Base-by-base conservation (phyloP, 2,329 filamentous ascomycete species). In the Lasiodiplodia sp. region DNA sequence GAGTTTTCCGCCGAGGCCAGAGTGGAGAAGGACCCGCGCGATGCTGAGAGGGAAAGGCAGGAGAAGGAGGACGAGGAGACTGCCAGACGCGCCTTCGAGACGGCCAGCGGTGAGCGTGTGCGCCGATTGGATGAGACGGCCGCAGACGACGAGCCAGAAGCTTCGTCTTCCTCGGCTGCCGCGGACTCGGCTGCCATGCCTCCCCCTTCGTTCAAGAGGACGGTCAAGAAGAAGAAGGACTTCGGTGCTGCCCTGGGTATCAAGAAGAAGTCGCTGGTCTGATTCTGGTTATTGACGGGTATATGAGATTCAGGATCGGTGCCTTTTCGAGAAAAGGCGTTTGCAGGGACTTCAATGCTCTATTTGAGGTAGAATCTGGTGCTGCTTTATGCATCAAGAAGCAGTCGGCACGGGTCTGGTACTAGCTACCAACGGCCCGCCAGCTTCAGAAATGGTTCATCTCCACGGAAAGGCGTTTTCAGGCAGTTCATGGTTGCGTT, bases 171-270 rank as follows among this genome's bases (percentile, higher is more conserved):
- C 5, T 74, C 76, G 53, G 76, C 77, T n/a, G 71, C 71, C 12
- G 76, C 78, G 28, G 70, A 77, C 12, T 66, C 70, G 34, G 69
- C 70, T 3, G 75, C 75, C 4, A 69, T 67, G 28, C 82, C 88
- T 2, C 85, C 87, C 5, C 89, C 91, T 3, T 88, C 88, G 0
- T 96, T 95, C 75, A 91, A 92, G 78, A 86, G 92, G 70, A 87
- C 89, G 53, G 85, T 91, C 60, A 97, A 97, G 82, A 91, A 93
- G 82, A 98, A 97, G 83, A 97, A 96, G 80, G 89, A 96, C 69
- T 87, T 91, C 68, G 84, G 89, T 0, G 89, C 91, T 16, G 83
- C 90, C 25, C 80, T 97, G 60, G 94, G 94, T 1, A 94, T 97
- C 74, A 97, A 97, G 84, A 96, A 93, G 85, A 95, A 94, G 16